phyloP scores from a whole-genome alignment of 2,329 filamentous ascomycete genomes.

The Nemania serpens region DNA sequence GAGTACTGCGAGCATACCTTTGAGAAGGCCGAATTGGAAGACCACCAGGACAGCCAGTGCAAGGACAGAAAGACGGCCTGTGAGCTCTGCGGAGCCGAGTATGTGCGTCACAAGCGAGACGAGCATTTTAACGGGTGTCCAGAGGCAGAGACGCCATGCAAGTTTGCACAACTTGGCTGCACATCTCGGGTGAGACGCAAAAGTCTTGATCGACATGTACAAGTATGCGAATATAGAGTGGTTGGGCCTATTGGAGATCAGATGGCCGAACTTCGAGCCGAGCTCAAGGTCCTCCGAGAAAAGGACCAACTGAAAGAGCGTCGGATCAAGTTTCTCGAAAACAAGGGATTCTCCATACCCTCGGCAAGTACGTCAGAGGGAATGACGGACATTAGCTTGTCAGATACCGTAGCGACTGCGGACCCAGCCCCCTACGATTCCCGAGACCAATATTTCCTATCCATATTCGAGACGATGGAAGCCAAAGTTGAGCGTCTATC shows the following conservation, averaged over 20 bases:
- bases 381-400: conserved; percentile 36
- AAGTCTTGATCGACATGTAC: conserved; percentile 51
- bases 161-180: conserved; percentile 57
- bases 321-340: conserved; percentile 50
- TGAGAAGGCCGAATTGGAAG: conserved; percentile 53
- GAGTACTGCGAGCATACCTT: conserved; percentile 57
- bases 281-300: conserved; percentile 51
- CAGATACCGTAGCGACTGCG: conserved; percentile 31
- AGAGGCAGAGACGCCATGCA: conserved; percentile 49
- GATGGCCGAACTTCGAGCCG: conserved; percentile 53
- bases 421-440: conserved; percentile 45
- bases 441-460: conserved; percentile 50
- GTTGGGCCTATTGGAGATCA: conserved; percentile 55
- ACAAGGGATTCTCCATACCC: conserved; percentile 39
- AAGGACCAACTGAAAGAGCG: conserved; percentile 47
- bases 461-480: conserved; percentile 57
- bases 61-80: conserved; percentile 54
- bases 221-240: conserved; percentile 57
- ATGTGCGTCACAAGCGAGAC: conserved; percentile 51
- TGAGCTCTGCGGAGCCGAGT: conserved; percentile 51
- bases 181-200: conserved; percentile 46
- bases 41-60: conserved; percentile 52
- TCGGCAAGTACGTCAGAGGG: conserved; percentile 31
- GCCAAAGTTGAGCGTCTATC: conserved; percentile 61
- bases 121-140: conserved; percentile 55